Evolutionary conservation across 495 filamentous ascomycete genomes (phyloP), one percentile per base, ranked within the genome.

Genomic region (Hypoxylon crocopeplum): DNA sequence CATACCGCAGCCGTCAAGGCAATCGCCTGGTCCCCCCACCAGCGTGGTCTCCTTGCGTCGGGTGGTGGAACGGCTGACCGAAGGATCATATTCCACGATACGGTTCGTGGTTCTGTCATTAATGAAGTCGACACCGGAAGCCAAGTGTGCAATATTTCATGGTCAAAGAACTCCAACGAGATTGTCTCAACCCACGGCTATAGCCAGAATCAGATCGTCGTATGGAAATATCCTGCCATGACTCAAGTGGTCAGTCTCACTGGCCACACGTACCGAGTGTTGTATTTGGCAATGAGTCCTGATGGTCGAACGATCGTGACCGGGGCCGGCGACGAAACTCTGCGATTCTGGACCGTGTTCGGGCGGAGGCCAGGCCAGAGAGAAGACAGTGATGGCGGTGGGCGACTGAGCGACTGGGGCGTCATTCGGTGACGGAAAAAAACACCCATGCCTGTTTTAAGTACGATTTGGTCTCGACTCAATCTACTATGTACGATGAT

Each of bases 151-250:
- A 98, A 98, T 70, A 81, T 98, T 12, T 88, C 91, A 7, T 98
- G 95, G 94, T 89, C 84, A 15, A 93, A 92, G 71, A 97, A 96
- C 68, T 93, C 88, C 20, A 96, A 97, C 70, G 94, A 98, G 75
- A 88, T 98, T 62, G 94, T 98, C 56, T 92, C 88, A 33, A 98
- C 94, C 3, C 94, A 98, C 69, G 94, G 94, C n/a, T 98, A 96
- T 77, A 88, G 84, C 50, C 95, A 98, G 70, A 96, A 98, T 67
- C 93, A 97, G 70, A 97, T 98, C 61, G 92, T 98, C 13, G 88
- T 98, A 51, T 98, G 94, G 94, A 98, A 98, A 69, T 98, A 98
- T 69, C 94, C 94, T 1, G 89, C 86, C 66, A 98, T 98, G 95
- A 90, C 89, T 32, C 94, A 97, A 65, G 91, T 98, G 5, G 94